Base-by-base conservation (phyloP, 257 asterid genomes). In the Ilex aquifolium region DNA sequence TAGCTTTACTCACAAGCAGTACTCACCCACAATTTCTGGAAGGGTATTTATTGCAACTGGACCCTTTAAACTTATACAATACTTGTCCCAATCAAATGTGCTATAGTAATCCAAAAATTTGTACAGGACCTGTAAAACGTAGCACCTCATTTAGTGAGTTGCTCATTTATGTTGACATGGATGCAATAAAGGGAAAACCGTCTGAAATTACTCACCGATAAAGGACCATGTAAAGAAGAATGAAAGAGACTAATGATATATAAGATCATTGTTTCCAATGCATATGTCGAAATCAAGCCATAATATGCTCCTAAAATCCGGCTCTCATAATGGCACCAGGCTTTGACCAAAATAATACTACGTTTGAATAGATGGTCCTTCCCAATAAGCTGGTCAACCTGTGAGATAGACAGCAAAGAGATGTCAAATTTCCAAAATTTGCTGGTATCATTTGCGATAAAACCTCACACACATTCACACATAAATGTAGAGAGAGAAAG, bases 291-390 rank as follows among this genome's bases (percentile, higher is more conserved):
- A 11, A 78, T 60, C 60, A 78, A 58, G 2, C 76, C 67, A 32
- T 65, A 65, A 11, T 57, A 65, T 17, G 82, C 74, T 31, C 83
- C 83, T 44, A 78, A 74, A 30, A 78, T 65, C 17, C 83, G 77
- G 56, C 83, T 78, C 57, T 78, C 80, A 42, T 78, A 78, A 57
- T 69, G 60, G 71, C 77, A 78, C 83, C 80, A 74, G 3, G 83
- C 69, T 65, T 74, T 74, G 60, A 70, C 63, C 67, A 78, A 62
- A 64, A 78, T 64, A 61, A 74, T 71, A 48, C 77, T 78, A 30
- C 75, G 75, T 44, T 78, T 78, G 63, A 78, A 78, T 36, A 78
- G 72, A 54, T 78, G 75, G 61, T 63, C 67, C 56, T 69, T 71
- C 51, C 76, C 74, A 69, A 74, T 65, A 27, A 60, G 21, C 16